phyloP scores from a whole-genome alignment of 2,329 filamentous ascomycete species.

The Exophiala mesophila region DNA sequence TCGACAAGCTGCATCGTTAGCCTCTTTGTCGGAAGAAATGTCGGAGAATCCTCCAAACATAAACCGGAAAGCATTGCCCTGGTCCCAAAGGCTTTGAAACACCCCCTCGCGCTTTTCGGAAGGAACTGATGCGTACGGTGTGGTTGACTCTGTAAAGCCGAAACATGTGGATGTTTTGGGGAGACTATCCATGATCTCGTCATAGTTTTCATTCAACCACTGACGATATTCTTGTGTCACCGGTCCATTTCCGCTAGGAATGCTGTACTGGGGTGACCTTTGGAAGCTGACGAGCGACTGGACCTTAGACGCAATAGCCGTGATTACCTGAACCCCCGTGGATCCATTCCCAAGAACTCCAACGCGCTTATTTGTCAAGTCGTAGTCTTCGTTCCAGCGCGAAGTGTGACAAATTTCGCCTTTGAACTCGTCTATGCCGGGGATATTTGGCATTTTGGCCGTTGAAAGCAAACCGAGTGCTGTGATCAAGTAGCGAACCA shows the following conservation, averaged over 20 bases:
- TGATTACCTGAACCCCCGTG: slow-evolving; percentile 36
- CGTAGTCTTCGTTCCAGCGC: slow-evolving; percentile 34
- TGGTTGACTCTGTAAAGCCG: slow-evolving; percentile 24
- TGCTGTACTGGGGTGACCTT: slow-evolving; percentile 10
- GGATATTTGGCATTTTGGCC: slow-evolving; percentile 51
- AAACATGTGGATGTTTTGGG: slow-evolving; percentile 26
- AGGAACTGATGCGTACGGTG: not conserved
- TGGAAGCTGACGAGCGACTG: slow-evolving; percentile 5
- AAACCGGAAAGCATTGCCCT: slow-evolving; percentile 34
- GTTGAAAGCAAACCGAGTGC: slow-evolving; percentile 52
- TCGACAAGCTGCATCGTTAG: slow-evolving; percentile 37
- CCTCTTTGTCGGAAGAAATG: slow-evolving; percentile 31
- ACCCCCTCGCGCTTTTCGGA: slow-evolving; percentile 19
- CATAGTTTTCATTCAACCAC: slow-evolving; percentile 32
- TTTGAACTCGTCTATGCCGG: slow-evolving; percentile 29
- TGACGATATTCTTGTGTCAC: slow-evolving; percentile 7
- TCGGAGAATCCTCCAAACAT: slow-evolving; percentile 36
- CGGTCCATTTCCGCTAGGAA: slow-evolving; percentile 10
- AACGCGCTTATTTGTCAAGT: slow-evolving; percentile 25
- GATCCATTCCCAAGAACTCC: slow-evolving; percentile 41
- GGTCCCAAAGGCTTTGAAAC: slow-evolving; percentile 29
- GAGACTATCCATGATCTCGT: slow-evolving; percentile 30
- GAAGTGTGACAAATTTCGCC: slow-evolving; percentile 41
- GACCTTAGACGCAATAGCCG: slow-evolving; percentile 15
- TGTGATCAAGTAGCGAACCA: slow-evolving; percentile 39